Evolutionary conservation across 176 grass and related monocot genomes (phyloP), one percentile per base, ranked within the genome.

Genomic region (Raddia guianensis): DNA sequence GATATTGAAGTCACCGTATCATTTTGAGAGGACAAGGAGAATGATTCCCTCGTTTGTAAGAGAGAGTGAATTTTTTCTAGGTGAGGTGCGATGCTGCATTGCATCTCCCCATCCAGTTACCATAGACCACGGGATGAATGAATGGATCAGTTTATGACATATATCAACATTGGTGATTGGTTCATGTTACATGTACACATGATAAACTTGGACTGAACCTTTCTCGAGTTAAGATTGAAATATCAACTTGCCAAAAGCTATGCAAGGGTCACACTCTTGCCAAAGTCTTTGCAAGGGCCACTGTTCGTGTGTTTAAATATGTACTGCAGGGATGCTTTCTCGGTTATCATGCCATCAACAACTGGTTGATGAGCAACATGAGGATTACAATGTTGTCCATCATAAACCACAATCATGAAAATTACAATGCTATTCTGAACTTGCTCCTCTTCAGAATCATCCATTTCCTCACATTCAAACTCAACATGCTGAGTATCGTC

Each of bases 381-480:
- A 27, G 27, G 27, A 27, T 27, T 27, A 27, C 27, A 27, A 27
- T 27, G 27, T 27, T 16, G 70, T 50, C 37, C 4, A 40, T 40
- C 37, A 40, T 0, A 40, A 40, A 70, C 8, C 32, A 76, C 46
- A 68, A 68, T 82, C 65, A 75, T 84, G 16, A 27, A 27, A 27
- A 27, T 27, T 27, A 27, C 27, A 27, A 27, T 27, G 27, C 27
- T 27, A 63, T 13, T 56, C 70, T 65, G 50, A 74, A 84, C 84
- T 90, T 94, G 85, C 62, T 94, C 92, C 13, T 86, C 89, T 76
- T 98, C 90, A 86, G 90, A 98, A 89, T 94, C 95, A 59, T 82
- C 90, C 71, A 94, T 94, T 86, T 94, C 86, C 84, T 92, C 90
- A 69, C 90, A 68, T 90, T 98, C 92, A 70, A 99, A 99, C 68